A percentile compares a stretch with the other conserved stretches of the same genome.
Evolutionary conservation across 202 grass and related monocot genomes (phyloP).

Genomic region (Schoenoplectus triqueter): DNA sequence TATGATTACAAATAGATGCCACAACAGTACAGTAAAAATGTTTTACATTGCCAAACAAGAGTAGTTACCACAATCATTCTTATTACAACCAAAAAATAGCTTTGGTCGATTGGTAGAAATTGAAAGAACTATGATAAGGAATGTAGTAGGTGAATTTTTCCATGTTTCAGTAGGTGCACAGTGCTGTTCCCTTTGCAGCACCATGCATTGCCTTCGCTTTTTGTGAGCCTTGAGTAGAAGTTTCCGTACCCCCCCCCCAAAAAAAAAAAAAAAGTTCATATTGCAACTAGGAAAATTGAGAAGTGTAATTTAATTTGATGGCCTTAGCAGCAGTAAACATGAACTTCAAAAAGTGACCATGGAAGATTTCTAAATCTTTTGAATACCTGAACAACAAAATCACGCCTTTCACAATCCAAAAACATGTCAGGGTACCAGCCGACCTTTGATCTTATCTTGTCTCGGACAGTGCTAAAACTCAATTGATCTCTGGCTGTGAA

Average conservation of each 20-base stretch:
- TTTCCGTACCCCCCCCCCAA: too few relatives aligned
- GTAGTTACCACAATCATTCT: not conserved
- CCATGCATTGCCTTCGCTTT: not conserved
- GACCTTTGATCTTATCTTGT: constrained; percentile 80
- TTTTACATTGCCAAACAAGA: not conserved
- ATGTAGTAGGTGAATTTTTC: not conserved
- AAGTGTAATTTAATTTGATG: too few relatives aligned
- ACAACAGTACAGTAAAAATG: not conserved
- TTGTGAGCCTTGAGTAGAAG: not conserved
- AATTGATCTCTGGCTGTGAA: constrained; percentile 96
- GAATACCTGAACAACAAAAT: constrained; percentile 98
- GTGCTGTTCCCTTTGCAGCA: not conserved
- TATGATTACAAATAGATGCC: constrained; percentile 3
- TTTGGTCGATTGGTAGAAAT: not conserved
- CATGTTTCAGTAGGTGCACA: constrained; percentile 3
- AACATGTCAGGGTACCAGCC: constrained; percentile 93
- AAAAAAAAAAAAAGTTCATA: too few relatives aligned
- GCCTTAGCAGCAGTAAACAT: too few relatives aligned
- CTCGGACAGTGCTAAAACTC: constrained; percentile 97
- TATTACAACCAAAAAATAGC: not conserved
- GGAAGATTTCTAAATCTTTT: too few relatives aligned
- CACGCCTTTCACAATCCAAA: constrained; percentile 93
- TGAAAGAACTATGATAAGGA: too few relatives aligned
- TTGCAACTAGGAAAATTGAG: too few relatives aligned
- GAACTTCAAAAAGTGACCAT: too few relatives aligned